A percentile compares a stretch with the other conserved stretches of the same genome.
Evolutionary conservation across 139 green algal genomes (phyloP).

Genomic region (Cymbomonas tetramitiformis): DNA sequence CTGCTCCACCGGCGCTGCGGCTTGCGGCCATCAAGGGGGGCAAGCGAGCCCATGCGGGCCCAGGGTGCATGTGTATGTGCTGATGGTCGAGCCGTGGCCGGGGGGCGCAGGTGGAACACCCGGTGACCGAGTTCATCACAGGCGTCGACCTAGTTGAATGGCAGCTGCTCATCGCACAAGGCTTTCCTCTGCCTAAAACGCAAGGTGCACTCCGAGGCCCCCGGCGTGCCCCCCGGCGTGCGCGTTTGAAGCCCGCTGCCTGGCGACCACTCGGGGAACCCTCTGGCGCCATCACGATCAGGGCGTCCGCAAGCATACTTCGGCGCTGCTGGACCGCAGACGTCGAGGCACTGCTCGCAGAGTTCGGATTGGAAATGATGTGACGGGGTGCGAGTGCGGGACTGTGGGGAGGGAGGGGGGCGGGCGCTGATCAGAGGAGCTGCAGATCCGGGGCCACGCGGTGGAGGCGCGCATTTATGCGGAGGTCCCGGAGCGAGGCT

Average conservation of each 20-base stretch:
- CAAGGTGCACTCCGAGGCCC: slow-evolving; percentile 11
- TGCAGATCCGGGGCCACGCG: slow-evolving; percentile 36
- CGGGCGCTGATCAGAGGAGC: neutral
- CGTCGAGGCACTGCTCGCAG: no score
- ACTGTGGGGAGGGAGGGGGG: neutral
- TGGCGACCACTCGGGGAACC: no score
- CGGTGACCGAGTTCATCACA: slow-evolving; percentile 60
- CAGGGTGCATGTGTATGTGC: no score
- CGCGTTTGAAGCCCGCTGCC: neutral
- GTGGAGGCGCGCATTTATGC: slow-evolving; percentile 81
- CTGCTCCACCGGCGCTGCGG: neutral
- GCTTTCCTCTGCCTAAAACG: slow-evolving; percentile 31
- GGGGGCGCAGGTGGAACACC: slow-evolving; percentile 66
- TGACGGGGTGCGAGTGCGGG: no score
- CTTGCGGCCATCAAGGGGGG: no score
- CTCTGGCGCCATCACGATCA: no score
- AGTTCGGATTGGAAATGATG: no score
- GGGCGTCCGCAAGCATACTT: no score
- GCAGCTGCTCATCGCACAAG: slow-evolving; percentile 67
- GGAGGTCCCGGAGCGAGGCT: slow-evolving; percentile 54
- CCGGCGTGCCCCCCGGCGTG: neutral
- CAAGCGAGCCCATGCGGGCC: no score
- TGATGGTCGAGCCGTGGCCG: no score
- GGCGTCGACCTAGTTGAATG: slow-evolving; percentile 73
- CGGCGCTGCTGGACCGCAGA: no score